These are phyloP conservation scores for Gorgonomyces haynaldii DNA, from an alignment of 192 early-diverging fungal species.

Conservation along the genomic window DNA sequence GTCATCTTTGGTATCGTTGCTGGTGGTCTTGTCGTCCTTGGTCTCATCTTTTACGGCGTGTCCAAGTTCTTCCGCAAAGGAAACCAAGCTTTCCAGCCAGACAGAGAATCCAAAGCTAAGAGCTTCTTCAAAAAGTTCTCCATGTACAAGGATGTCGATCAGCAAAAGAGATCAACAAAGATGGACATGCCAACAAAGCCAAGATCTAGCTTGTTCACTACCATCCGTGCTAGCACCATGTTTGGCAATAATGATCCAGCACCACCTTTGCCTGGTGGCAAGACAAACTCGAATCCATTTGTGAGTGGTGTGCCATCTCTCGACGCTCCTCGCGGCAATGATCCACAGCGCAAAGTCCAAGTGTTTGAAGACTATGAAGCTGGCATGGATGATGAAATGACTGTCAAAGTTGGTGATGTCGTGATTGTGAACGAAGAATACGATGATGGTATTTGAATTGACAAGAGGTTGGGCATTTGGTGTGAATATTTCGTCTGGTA, in stretches of 20 bases:
- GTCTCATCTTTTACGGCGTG: constrained; percentile 3
- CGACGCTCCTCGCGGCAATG: constrained; percentile 1
- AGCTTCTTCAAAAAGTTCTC: background rate
- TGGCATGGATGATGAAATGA: constrained; percentile 11
- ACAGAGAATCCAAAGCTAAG: background rate
- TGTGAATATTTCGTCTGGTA: constrained; percentile 4
- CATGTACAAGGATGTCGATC: background rate
- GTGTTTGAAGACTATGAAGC: constrained; percentile 10
- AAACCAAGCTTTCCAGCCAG: constrained; percentile 1
- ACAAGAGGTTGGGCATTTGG: constrained; percentile 6
- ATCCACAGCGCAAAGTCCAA: background rate
- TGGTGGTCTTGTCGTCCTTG: background rate
- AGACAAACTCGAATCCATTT: too few species aligned
- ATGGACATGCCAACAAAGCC: too few species aligned
- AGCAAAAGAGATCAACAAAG: too few species aligned
- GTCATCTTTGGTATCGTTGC: constrained; percentile 6
- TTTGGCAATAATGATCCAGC: constrained; percentile 3
- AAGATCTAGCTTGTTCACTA: constrained; percentile 12
- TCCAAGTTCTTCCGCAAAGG: background rate
- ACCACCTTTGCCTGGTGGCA: constrained; percentile 1
- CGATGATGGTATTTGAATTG: constrained; percentile 8
- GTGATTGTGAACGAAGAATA: constrained; percentile 6
- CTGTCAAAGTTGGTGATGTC: constrained; percentile 1
- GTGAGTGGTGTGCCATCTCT: too few species aligned
- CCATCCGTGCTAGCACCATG: constrained; percentile 7